phyloP scores from a whole-genome alignment of 768 basidiomycete genomes.

The Boletus fagicola region DNA sequence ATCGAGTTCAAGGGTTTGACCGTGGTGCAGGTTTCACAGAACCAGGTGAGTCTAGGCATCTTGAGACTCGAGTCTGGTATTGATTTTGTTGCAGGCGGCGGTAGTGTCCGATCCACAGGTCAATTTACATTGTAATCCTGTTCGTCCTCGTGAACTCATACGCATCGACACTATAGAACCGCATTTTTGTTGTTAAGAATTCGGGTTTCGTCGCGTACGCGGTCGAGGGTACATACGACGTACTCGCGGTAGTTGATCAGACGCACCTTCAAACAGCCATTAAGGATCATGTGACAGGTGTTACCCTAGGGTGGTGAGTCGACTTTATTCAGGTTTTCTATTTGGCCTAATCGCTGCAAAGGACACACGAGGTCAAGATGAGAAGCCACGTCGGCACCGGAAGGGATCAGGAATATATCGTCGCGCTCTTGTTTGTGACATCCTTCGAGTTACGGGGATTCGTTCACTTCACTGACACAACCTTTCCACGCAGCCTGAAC shows the following conservation, averaged over 20 bases:
- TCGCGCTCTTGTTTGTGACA: slow-evolving; percentile 64
- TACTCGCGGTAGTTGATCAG: slow-evolving; percentile 81
- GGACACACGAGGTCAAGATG: slow-evolving; percentile 79
- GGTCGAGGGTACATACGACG: slow-evolving; percentile 71
- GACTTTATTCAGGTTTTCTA: background rate
- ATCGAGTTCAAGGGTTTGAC: slow-evolving; percentile 79
- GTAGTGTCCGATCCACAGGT: slow-evolving; percentile 73
- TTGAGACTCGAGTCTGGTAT: background rate
- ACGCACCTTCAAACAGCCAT: slow-evolving; percentile 66
- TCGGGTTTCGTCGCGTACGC: slow-evolving; percentile 77
- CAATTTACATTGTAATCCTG: background rate
- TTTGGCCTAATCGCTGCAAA: slow-evolving; percentile 13
- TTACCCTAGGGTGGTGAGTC: slow-evolving; percentile 55
- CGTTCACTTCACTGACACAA: background rate
- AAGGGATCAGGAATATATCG: slow-evolving; percentile 63
- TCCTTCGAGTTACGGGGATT: background rate
- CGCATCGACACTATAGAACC: slow-evolving; percentile 41
- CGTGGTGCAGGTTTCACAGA: slow-evolving; percentile 85
- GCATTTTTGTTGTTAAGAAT: slow-evolving; percentile 78
- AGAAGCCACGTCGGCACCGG: slow-evolving; percentile 47
- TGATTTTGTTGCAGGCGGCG: slow-evolving; percentile 41
- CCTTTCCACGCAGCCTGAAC: slow-evolving; percentile 53
- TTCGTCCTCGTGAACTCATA: background rate
- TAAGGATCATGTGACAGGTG: slow-evolving; percentile 60
- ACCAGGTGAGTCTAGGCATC: slow-evolving; percentile 43